Conservation (phyloP, 2,329 filamentous ascomycete species). For the Penicillium sp. region DNA sequence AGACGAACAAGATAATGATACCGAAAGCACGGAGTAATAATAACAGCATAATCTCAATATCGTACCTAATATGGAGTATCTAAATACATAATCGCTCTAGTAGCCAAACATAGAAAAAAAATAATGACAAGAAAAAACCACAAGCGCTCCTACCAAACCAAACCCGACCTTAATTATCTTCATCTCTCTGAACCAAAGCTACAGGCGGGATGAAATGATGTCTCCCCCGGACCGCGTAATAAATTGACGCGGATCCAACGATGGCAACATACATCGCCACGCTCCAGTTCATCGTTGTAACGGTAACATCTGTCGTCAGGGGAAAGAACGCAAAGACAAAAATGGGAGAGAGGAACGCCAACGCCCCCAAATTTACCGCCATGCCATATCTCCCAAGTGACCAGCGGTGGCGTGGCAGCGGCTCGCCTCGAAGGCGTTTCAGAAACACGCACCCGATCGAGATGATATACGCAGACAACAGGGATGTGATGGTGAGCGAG, state of each 20-base stretch:
- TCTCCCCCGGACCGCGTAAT: constrained; percentile 43
- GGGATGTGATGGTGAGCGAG: constrained; percentile 42
- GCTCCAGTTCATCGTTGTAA: constrained; percentile 50
- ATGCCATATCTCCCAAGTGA: constrained; percentile 47
- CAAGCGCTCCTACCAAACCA: neutral
- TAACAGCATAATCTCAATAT: neutral
- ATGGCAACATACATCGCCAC: constrained; percentile 47
- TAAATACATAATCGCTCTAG: neutral
- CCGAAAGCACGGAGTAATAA: neutral
- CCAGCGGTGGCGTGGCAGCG: constrained; percentile 47
- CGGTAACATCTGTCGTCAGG: constrained; percentile 29
- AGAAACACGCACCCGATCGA: constrained; percentile 49
- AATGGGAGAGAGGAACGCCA: constrained; percentile 40
- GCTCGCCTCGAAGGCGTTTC: constrained; percentile 44
- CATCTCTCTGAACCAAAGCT: constrained; percentile 33
- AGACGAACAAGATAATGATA: neutral
- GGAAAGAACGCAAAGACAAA: constrained; percentile 50
- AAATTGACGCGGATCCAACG: constrained; percentile 43
- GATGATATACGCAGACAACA: constrained; percentile 46
- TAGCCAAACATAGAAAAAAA: neutral
- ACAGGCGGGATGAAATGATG: constrained; percentile 44
- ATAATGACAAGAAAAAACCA: neutral
- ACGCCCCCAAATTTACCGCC: constrained; percentile 42
- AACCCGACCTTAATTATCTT: neutral
- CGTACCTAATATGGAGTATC: constrained; percentile 6